Evolutionary conservation across 345 rosid species (phyloP).

Genomic region (Camelina hispida): DNA sequence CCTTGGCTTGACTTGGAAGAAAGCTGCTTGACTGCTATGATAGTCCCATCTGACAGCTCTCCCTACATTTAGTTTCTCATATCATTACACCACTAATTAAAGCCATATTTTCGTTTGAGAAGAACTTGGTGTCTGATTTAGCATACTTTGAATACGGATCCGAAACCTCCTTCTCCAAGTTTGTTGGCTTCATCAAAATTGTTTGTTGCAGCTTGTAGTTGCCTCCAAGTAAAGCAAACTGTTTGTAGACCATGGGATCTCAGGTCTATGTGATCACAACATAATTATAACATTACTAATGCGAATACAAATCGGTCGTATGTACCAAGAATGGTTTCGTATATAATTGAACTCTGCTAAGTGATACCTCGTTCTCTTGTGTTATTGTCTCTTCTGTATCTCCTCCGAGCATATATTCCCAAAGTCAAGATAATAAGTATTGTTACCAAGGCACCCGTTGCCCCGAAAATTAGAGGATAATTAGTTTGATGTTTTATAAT

Average conservation of each 20-base stretch:
- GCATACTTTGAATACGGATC: slow-evolving; percentile 30
- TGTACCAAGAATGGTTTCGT: neutral
- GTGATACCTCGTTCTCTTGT: slow-evolving; percentile 8
- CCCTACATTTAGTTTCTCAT: slow-evolving; percentile 26
- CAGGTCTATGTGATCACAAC: neutral
- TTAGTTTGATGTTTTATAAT: slow-evolving; percentile 1
- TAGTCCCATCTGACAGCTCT: slow-evolving; percentile 32
- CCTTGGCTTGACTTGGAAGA: slow-evolving; percentile 44
- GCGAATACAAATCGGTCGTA: neutral
- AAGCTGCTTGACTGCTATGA: slow-evolving; percentile 45
- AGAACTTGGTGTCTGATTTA: no score
- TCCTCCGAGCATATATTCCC: slow-evolving; percentile 45
- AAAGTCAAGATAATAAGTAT: slow-evolving; percentile 19
- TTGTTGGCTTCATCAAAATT: slow-evolving; percentile 4
- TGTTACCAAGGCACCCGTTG: slow-evolving; percentile 9
- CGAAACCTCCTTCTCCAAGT: slow-evolving; percentile 42
- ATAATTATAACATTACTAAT: neutral
- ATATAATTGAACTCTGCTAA: neutral
- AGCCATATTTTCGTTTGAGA: no score
- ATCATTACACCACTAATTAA: no score
- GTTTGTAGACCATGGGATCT: slow-evolving; percentile 11
- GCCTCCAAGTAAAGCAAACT: slow-evolving; percentile 29
- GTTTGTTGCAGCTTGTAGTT: slow-evolving; percentile 30
- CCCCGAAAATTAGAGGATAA: slow-evolving; percentile 20
- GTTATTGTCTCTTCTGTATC: slow-evolving; percentile 12